Base-by-base conservation (phyloP, 2,329 filamentous ascomycete genomes). In the Stachybotrys chartarum region DNA sequence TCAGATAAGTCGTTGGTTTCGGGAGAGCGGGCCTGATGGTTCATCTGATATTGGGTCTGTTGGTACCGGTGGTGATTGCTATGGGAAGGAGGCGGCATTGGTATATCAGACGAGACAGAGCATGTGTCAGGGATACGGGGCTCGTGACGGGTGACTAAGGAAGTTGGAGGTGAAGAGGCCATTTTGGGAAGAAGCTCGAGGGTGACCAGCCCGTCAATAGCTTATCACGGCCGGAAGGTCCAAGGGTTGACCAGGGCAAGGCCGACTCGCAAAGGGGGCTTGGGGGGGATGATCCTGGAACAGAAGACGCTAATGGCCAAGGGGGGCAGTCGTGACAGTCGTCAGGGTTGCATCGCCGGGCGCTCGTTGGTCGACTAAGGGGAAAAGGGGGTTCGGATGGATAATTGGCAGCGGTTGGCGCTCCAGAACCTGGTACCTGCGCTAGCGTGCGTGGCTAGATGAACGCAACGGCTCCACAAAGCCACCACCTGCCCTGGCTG, bases 381-480 rank as follows among this genome's bases (percentile, higher is more conserved):
- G 45, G n/a, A n/a, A 47, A 47, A n/a, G 18, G 11, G 45, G 45
- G 8, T n/a, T 47, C 18, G 45, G 45, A 47, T n/a, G 45, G 45
- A 14, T 24, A 17, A 24, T 24, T n/a, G 45, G 16, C 16, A 47
- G 45, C 18, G 45, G 18, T 47, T 47, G 30, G 30, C 12, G 30
- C 48, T 30, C 12, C 48, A 30, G 46, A 10, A 50, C 18, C 16
- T 31, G 17, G 50, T 52, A 52, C 50, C 50, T 52, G 50, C 50
- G 35, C 50, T 52, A 52, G 50, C 32, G 50, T 35, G 42, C 30
- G 49, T 47, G 30, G 57, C 31, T 39, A 45, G 44, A 48, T 44
- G 55, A 57, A 35, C 45, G 45, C n/a, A 72, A 62, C 58, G 69
- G 68, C 59, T 73, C 68, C 56, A 57, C 52, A 39, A 50, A 53